A percentile compares a stretch with the other conserved stretches of the same genome.
Conservation (phyloP, 2,329 filamentous ascomycete genomes). For the Talaromyces sp. region DNA sequence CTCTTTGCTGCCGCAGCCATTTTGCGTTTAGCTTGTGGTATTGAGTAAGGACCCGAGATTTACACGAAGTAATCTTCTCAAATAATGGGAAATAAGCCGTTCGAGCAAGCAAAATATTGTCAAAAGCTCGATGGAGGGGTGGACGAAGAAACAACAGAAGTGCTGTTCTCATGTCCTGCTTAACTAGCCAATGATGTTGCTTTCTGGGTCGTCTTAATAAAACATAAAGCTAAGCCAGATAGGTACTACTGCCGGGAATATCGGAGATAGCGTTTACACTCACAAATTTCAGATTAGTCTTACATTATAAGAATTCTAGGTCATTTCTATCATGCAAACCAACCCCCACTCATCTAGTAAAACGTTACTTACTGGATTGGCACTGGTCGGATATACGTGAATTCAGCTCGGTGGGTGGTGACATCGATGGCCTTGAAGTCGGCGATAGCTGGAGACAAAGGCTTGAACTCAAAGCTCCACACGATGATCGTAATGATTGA, state of each 20-base stretch:
- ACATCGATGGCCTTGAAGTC: not conserved
- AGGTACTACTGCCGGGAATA: not conserved
- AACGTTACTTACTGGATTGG: not conserved
- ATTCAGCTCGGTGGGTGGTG: not conserved
- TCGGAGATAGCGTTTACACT: not conserved
- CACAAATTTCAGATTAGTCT: not conserved
- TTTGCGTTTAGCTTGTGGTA: not conserved
- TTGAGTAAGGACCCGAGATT: not conserved
- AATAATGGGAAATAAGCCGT: not conserved
- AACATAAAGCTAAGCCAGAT: not conserved
- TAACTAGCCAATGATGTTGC: not conserved
- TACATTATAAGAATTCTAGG: not conserved
- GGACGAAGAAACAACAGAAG: not conserved
- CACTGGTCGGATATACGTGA: not conserved
- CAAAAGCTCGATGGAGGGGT: not conserved
- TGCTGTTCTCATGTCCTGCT: not conserved
- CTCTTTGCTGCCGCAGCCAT: constrained; percentile 5
- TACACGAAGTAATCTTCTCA: no score
- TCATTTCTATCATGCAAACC: not conserved
- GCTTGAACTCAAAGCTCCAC: not conserved
- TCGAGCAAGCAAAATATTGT: not conserved
- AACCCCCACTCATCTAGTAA: not conserved
- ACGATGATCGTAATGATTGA: not conserved
- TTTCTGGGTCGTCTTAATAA: not conserved
- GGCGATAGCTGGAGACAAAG: not conserved